Base-by-base conservation (phyloP, 2,329 filamentous ascomycete genomes). In the Penicillium olsonii region DNA sequence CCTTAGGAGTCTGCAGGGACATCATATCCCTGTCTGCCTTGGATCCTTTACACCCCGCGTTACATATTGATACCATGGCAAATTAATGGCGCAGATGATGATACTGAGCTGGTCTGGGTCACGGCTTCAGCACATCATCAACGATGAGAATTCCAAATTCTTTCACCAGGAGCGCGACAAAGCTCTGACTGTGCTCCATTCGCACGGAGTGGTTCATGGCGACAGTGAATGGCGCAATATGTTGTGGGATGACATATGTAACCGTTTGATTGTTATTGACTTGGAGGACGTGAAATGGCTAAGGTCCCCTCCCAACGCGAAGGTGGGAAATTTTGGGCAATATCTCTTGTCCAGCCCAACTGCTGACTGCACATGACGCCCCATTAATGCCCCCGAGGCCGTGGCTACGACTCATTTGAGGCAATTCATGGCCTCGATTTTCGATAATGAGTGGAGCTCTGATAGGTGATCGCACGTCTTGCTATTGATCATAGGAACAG, bases 191-290 rank as follows among this genome's bases (percentile, higher is more conserved):
- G 18, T 51, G 11, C 48, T 66, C 37, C 45, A 37, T 10, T 54
- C 44, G 14, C 37, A 50, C 24, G 50, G 59, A 43, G 50, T 61
- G 38, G 22, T 53, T 19, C 48, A 64, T 18, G 2, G 50, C 26
- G 57, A 65, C 24, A 56, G 42, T 42, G 55, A 61, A 45, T 63
- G 56, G 62, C 58, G 57, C 9, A 65, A 65, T 52, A 61, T 65
- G 42, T 19, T 64, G 20, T 62, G 55, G 60, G 54, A 65, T 55
- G 50, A 61, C 20, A 20, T 35, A 1, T 14, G 27, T 37, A 3
- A 39, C 31, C 19, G 24, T 43, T 47, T 62, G n/a, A 2, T 65
- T 29, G 49, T 62, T 27, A 57, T 63, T 57, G 55, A 65, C 44
- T 52, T 65, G 19, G 62, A 66, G 45, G 56, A 62, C 2, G 15